Conservation (phyloP, 352 stramenopile genomes). For the Phytopythium kandeliae region DNA sequence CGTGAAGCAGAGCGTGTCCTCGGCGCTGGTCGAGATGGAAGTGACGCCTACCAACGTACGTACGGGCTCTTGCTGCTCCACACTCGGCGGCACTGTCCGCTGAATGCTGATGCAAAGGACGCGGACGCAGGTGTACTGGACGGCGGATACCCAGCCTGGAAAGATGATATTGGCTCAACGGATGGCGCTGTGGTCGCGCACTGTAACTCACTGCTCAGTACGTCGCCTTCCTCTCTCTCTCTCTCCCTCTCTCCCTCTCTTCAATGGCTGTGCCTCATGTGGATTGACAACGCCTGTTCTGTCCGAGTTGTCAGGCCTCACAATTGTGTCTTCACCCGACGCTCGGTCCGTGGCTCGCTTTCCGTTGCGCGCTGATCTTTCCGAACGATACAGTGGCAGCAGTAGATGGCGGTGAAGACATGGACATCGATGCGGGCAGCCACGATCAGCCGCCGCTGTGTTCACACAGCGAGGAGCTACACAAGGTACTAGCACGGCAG, state of each 20-base stretch:
- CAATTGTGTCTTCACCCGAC: conserved; percentile 63
- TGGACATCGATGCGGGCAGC: not conserved
- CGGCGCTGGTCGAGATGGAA: conserved; percentile 19
- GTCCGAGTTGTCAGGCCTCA: conserved; percentile 36
- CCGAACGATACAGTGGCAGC: conserved; percentile 14
- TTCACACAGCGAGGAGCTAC: conserved; percentile 30
- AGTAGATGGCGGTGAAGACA: not conserved
- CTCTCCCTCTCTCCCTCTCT: too few species aligned
- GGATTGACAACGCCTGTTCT: too few species aligned
- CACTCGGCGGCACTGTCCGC: not conserved
- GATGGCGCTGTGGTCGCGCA: conserved; percentile 47
- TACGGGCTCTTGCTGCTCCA: not conserved
- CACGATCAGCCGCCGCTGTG: conserved; percentile 25
- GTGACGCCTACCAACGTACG: not conserved
- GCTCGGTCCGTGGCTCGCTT: conserved; percentile 61
- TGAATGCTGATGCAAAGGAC: not conserved
- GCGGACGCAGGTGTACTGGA: conserved; percentile 50
- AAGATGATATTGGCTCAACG: conserved; percentile 77
- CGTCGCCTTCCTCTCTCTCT: not conserved
- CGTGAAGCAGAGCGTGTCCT: conserved; percentile 32
- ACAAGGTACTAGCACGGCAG: conserved; percentile 27
- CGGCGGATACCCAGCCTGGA: conserved; percentile 47
- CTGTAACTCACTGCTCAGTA: conserved; percentile 42
- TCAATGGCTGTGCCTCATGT: too few species aligned
- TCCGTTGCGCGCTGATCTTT: conserved; percentile 58